phyloP scores from a whole-genome alignment of 2,329 filamentous ascomycete genomes.

The Herpotrichia juniperi region DNA sequence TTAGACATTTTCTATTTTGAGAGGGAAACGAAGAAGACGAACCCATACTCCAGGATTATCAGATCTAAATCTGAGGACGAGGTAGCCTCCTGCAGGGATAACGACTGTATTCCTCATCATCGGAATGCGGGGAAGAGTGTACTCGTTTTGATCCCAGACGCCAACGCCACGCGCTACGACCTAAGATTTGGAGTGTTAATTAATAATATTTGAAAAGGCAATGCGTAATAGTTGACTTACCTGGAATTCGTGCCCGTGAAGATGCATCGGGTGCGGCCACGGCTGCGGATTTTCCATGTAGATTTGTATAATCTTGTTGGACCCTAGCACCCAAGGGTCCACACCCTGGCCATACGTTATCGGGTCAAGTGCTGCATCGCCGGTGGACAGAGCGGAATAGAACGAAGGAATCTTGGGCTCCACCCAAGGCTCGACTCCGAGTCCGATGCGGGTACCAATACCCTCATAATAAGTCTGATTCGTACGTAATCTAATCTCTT shows the following conservation, averaged over 20 bases:
- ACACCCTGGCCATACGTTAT: slow-evolving; percentile 57
- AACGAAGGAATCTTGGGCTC: slow-evolving; percentile 76
- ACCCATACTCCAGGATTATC: slow-evolving; percentile 46
- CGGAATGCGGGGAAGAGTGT: slow-evolving; percentile 44
- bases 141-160: slow-evolving; percentile 48
- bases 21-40: not conserved
- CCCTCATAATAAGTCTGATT: slow-evolving; percentile 66
- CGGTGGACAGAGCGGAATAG: slow-evolving; percentile 72
- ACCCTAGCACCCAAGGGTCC: slow-evolving; percentile 49
- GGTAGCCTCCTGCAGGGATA: slow-evolving; percentile 48
- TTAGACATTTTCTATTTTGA: too few relatives aligned
- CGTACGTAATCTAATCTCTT: slow-evolving; percentile 62
- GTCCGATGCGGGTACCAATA: slow-evolving; percentile 58
- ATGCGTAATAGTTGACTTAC: not conserved
- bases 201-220: slow-evolving; percentile 12
- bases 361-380: slow-evolving; percentile 55
- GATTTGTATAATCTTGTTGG: slow-evolving; percentile 43
- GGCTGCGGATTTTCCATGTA: slow-evolving; percentile 45
- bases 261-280: slow-evolving; percentile 50
- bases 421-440: slow-evolving; percentile 71
- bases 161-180: slow-evolving; percentile 51
- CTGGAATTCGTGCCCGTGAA: slow-evolving; percentile 27
- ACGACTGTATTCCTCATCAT: slow-evolving; percentile 50
- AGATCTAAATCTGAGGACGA: slow-evolving; percentile 47
- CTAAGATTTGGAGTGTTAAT: slow-evolving; percentile 44